Conservation (phyloP, 768 basidiomycete genomes). For the Serpula lacrymans region DNA sequence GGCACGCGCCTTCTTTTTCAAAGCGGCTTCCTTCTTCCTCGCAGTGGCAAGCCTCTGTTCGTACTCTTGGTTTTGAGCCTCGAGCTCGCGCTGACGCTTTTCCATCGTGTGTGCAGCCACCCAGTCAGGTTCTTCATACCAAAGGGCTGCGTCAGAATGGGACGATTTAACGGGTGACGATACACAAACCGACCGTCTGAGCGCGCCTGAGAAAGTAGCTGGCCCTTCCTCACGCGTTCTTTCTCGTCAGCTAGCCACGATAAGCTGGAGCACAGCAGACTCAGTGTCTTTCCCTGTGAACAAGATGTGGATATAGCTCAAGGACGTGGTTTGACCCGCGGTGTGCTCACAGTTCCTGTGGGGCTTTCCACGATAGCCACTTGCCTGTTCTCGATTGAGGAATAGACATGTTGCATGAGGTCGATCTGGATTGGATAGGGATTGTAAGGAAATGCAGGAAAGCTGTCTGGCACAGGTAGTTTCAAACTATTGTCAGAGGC, state of each 20-base stretch:
- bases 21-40: constrained; percentile 56
- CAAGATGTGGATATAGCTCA: neutral
- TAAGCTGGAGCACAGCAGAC: constrained; percentile 70
- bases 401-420: constrained; percentile 86
- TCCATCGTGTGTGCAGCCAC: constrained; percentile 69
- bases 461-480: constrained; percentile 61
- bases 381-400: constrained; percentile 67
- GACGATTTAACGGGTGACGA: constrained; percentile 1
- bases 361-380: constrained; percentile 87
- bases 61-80: constrained; percentile 62
- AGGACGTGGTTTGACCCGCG: neutral
- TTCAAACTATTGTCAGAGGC: constrained; percentile 20
- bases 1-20: constrained; percentile 51
- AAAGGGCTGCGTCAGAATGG: constrained; percentile 1
- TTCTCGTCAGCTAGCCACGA: constrained; percentile 74
- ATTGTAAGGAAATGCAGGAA: constrained; percentile 81
- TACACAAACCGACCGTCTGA: constrained; percentile 26
- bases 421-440: constrained; percentile 85
- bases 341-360: constrained; percentile 70
- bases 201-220: constrained; percentile 34
- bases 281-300: constrained; percentile 80
- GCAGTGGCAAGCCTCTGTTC: constrained; percentile 58
- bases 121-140: constrained; percentile 80
- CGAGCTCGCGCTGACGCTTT: constrained; percentile 61
- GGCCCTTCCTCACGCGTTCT: constrained; percentile 65